These are phyloP conservation scores for Oldenlandia corymbosa DNA, from an alignment of 257 asterid genomes.

Conservation along the genomic window DNA sequence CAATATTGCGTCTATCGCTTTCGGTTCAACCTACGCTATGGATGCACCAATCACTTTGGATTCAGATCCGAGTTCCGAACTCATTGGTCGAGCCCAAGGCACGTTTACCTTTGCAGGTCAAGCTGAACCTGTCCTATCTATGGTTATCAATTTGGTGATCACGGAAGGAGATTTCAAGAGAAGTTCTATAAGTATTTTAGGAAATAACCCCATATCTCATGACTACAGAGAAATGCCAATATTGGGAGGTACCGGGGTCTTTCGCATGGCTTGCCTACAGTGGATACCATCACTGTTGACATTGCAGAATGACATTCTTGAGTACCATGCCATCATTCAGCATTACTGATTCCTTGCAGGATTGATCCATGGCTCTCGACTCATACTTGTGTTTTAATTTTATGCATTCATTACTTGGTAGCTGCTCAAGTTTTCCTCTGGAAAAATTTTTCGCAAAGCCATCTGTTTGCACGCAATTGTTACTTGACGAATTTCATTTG, in stretches of 20 bases:
- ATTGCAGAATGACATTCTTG: not conserved
- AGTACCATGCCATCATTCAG: not conserved
- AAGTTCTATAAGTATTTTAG: not conserved
- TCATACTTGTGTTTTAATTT: too few relatives aligned
- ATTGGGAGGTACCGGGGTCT: not conserved
- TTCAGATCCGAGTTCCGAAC: not conserved
- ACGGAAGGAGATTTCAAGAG: not conserved
- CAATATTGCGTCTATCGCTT: not conserved
- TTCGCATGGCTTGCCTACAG: slow-evolving; percentile 9
- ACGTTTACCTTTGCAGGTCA: not conserved
- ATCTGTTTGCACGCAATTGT: too few relatives aligned
- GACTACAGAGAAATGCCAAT: slow-evolving; percentile 1
- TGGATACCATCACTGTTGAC: not conserved
- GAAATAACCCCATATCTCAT: not conserved
- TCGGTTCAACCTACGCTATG: not conserved
- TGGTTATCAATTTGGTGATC: not conserved
- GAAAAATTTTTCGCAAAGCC: too few relatives aligned
- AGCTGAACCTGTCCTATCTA: not conserved
- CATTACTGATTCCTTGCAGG: not conserved
- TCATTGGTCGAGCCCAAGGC: slow-evolving; percentile 9
- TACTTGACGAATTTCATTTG: too few relatives aligned
- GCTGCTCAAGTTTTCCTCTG: too few relatives aligned
- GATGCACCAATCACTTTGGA: not conserved
- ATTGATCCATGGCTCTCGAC: too few relatives aligned
- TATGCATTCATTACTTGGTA: too few relatives aligned